A percentile compares a stretch with the other conserved stretches of the same genome.
Conservation (phyloP, 2,329 filamentous ascomycete species). For the Gliomastix tumulicola region DNA sequence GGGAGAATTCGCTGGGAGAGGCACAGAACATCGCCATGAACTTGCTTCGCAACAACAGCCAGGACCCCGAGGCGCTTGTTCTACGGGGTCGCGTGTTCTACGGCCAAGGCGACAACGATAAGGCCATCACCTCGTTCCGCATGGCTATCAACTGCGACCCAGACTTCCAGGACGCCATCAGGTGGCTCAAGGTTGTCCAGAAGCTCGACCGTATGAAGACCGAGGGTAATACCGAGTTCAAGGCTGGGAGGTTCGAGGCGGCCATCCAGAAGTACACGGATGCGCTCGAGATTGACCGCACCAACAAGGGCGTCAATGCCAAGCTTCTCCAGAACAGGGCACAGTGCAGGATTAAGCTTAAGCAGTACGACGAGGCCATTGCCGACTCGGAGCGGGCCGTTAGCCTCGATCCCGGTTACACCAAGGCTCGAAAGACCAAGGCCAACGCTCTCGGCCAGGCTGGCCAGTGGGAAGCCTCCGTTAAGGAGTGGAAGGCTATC, state of each 20-base stretch:
- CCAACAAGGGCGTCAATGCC: slow-evolving; percentile 87
- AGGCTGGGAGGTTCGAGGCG: slow-evolving; percentile 69
- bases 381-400: slow-evolving; percentile 81
- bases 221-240: slow-evolving; percentile 87
- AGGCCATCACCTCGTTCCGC: slow-evolving; percentile 86
- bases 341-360: slow-evolving; percentile 74
- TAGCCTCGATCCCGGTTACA: slow-evolving; percentile 74
- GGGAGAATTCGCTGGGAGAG: slow-evolving; percentile 80
- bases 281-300: slow-evolving; percentile 77
- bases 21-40: slow-evolving; percentile 90
- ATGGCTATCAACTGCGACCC: slow-evolving; percentile 87
- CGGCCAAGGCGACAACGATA: slow-evolving; percentile 87
- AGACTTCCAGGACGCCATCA: slow-evolving; percentile 82
- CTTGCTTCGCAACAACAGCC: slow-evolving; percentile 75
- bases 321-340: slow-evolving; percentile 94
- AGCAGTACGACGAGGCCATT: slow-evolving; percentile 76
- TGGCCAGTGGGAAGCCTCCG: slow-evolving; percentile 86
- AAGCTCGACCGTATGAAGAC: slow-evolving; percentile 91
- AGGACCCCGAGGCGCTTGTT: slow-evolving; percentile 90
- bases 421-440: slow-evolving; percentile 88
- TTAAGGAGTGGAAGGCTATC: slow-evolving; percentile 82
- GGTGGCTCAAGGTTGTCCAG: slow-evolving; percentile 82
- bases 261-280: slow-evolving; percentile 81
- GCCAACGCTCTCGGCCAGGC: slow-evolving; percentile 82
- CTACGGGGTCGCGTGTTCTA: slow-evolving; percentile 84